phyloP scores from a whole-genome alignment of 768 basidiomycete genomes.

The Termitomyces sp. region DNA sequence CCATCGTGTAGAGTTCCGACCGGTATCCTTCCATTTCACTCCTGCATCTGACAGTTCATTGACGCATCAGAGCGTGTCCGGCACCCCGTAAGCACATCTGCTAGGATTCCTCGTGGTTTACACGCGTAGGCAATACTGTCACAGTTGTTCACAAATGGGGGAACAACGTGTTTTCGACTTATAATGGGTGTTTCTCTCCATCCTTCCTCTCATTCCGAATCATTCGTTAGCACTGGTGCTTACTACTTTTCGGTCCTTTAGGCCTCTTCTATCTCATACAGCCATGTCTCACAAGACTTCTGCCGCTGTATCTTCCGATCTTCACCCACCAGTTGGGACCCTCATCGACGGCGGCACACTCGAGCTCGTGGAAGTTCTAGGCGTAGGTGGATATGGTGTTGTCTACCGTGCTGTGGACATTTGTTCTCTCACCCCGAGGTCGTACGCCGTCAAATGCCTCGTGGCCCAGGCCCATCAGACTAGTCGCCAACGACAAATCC shows the following conservation, averaged over 20 bases:
- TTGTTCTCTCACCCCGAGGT: slow-evolving; percentile 42
- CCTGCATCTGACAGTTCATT: slow-evolving; percentile 15
- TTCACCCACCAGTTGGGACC: slow-evolving; percentile 66
- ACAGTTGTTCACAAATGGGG: slow-evolving; percentile 24
- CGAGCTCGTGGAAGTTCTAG: slow-evolving; percentile 82
- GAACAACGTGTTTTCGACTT: slow-evolving; percentile 13
- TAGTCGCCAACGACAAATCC: slow-evolving; percentile 66
- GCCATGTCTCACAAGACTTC: slow-evolving; percentile 54
- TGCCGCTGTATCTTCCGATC: slow-evolving; percentile 67
- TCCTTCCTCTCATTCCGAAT: slow-evolving; percentile 31
- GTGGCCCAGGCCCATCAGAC: slow-evolving; percentile 43
- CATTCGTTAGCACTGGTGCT: slow-evolving; percentile 43
- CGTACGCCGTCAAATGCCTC: slow-evolving; percentile 92
- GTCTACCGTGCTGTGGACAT: slow-evolving; percentile 86
- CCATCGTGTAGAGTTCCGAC: neutral
- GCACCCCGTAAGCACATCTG: slow-evolving; percentile 34
- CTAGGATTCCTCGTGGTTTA: slow-evolving; percentile 73
- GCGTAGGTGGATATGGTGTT: slow-evolving; percentile 92
- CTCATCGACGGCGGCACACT: slow-evolving; percentile 80
- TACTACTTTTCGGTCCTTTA: slow-evolving; percentile 22
- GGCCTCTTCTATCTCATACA: slow-evolving; percentile 16
- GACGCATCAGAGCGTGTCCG: slow-evolving; percentile 36
- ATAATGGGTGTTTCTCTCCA: slow-evolving; percentile 16
- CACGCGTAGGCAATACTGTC: slow-evolving; percentile 49
- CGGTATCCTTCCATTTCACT: slow-evolving; percentile 1